Percentiles rank a stretch among this genome's conserved stretches.
These are phyloP conservation scores for Mariannaea sp. DNA, from an alignment of 2,329 filamentous ascomycete genomes.

Conservation along the genomic window DNA sequence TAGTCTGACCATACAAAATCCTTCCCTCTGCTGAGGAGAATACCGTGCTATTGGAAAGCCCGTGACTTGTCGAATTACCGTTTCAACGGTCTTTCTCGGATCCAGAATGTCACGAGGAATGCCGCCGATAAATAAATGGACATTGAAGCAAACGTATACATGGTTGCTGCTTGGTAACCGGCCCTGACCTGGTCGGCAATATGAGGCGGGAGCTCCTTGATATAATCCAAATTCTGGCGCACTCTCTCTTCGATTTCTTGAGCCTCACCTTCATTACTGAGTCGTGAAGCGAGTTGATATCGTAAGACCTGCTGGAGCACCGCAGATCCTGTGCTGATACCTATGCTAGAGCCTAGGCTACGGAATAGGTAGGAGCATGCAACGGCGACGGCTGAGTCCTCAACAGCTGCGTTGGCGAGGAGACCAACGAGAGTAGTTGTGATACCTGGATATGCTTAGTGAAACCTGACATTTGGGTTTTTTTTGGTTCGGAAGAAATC, in stretches of 20 bases:
- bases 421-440: conserved; percentile 74
- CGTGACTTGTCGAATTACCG: conserved; percentile 28
- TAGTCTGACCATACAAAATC: no score
- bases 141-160: conserved; percentile 48
- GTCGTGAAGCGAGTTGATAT: conserved; percentile 54
- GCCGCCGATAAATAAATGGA: conserved; percentile 45
- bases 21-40: neutral
- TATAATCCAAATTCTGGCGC: conserved; percentile 71
- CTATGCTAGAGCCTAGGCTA: conserved; percentile 75
- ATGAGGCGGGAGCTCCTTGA: conserved; percentile 65
- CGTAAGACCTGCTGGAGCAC: conserved; percentile 73
- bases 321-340: conserved; percentile 72
- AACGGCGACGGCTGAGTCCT: conserved; percentile 75
- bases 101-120: conserved; percentile 52
- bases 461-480: no score
- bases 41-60: neutral
- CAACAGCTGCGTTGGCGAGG: conserved; percentile 68
- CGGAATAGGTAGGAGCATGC: conserved; percentile 84
- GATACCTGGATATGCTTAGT: conserved; percentile 53
- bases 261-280: conserved; percentile 63
- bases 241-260: conserved; percentile 70
- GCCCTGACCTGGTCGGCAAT: conserved; percentile 63
- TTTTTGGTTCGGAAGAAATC: conserved; percentile 2
- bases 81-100: conserved; percentile 61
- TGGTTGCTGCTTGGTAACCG: conserved; percentile 63